phyloP scores from a whole-genome alignment of 1,139 yeast genomes.

The Magnusiomyces clavatus region DNA sequence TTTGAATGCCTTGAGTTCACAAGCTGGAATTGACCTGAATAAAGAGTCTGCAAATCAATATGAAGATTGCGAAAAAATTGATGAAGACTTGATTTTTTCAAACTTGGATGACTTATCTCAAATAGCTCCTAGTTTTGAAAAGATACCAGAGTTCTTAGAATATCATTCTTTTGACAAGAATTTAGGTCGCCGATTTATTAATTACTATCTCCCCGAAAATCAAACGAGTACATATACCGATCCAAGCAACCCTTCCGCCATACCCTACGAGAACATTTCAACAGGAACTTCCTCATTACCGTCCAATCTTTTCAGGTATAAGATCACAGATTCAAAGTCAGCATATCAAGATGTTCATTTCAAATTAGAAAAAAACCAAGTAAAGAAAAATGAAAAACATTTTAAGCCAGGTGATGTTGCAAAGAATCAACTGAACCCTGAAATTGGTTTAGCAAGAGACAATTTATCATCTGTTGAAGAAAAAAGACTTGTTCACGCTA shows the following conservation, averaged over 20 bases:
- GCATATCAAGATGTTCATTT: not conserved
- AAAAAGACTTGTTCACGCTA: constrained; percentile 1
- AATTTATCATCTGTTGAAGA: not conserved
- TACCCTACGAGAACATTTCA: not conserved
- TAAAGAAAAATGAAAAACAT: not conserved
- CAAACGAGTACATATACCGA: not conserved
- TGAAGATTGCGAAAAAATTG: too few relatives aligned
- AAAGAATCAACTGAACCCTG: not conserved
- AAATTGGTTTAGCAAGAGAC: constrained; percentile 1
- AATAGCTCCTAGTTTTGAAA: not conserved
- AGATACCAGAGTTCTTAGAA: not conserved
- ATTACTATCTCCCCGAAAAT: not conserved
- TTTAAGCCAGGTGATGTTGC: not conserved
- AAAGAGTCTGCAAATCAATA: too few relatives aligned
- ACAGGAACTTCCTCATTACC: not conserved
- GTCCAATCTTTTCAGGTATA: not conserved
- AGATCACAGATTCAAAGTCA: not conserved
- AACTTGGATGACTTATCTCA: not conserved
- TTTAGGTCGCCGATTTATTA: not conserved
- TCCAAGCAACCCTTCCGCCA: not conserved
- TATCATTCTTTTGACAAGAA: not conserved
- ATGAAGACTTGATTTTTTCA: not conserved
- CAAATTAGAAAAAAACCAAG: not conserved
- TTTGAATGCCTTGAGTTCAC: too few relatives aligned
- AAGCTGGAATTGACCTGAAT: too few relatives aligned